Percentiles rank a stretch among this genome's conserved stretches.
These are phyloP conservation scores for Mariannaea sp. DNA, from an alignment of 2,329 filamentous ascomycete species.

Conservation along the genomic window DNA sequence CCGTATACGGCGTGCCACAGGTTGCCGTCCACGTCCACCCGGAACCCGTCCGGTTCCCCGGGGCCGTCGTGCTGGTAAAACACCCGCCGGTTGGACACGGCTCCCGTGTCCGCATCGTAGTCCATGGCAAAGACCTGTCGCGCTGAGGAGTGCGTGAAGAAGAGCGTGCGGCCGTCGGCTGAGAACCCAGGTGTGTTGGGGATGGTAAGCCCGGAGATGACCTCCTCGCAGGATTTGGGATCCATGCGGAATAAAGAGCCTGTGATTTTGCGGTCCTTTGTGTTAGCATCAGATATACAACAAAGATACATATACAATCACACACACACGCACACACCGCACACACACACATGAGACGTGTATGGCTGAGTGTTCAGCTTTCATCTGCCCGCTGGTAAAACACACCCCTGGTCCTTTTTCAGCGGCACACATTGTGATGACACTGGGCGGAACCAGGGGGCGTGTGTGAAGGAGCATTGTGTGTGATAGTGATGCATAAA, in stretches of 20 bases:
- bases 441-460: too few species aligned
- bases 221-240: slow-evolving; percentile 61
- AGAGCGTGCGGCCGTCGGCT: slow-evolving; percentile 72
- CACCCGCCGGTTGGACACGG: slow-evolving; percentile 69
- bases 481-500: too few species aligned
- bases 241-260: slow-evolving; percentile 76
- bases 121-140: slow-evolving; percentile 75
- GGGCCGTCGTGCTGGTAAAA: slow-evolving; percentile 72
- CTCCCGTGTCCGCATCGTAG: slow-evolving; percentile 67
- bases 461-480: too few species aligned
- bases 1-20: slow-evolving; percentile 91
- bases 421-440: too few species aligned
- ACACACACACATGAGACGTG: too few species aligned
- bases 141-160: slow-evolving; percentile 79
- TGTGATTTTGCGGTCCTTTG: slow-evolving; percentile 43
- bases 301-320: too few species aligned
- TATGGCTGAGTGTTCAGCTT: neutral
- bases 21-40: slow-evolving; percentile 81
- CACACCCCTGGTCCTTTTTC: too few species aligned
- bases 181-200: slow-evolving; percentile 89
- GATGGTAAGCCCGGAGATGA: slow-evolving; percentile 71
- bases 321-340: too few species aligned
- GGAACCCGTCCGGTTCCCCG: slow-evolving; percentile 81
- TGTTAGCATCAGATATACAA: slow-evolving; percentile 9
- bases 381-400: too few species aligned